Evolutionary conservation across 2,329 filamentous ascomycete genomes (phyloP).

Genomic region (Reticulascus tulasneorum): DNA sequence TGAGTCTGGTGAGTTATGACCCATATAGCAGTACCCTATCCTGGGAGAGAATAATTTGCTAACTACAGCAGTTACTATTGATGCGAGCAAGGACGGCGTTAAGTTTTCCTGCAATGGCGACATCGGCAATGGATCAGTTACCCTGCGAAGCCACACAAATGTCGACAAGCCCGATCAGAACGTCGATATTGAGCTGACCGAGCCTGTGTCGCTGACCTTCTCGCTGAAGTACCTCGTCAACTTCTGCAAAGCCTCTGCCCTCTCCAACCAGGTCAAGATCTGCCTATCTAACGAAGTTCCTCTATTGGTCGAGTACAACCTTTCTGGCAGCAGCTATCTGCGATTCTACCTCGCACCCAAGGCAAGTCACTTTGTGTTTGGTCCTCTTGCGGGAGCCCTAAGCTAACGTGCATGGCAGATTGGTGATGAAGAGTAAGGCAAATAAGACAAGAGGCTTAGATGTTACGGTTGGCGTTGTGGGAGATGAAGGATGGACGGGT

Average conservation of each 20-base stretch:
- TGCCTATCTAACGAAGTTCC: constrained; percentile 96
- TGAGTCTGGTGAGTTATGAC: constrained; percentile 74
- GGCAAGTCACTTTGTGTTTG: constrained; percentile 48
- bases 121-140: constrained; percentile 93
- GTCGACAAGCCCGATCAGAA: constrained; percentile 84
- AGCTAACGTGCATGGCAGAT: constrained; percentile 23
- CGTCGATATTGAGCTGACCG: constrained; percentile 84
- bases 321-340: constrained; percentile 80
- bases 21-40: neutral
- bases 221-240: constrained; percentile 99
- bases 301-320: constrained; percentile 85
- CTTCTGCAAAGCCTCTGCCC: constrained; percentile 94
- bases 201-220: constrained; percentile 93
- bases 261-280: constrained; percentile 81
- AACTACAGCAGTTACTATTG: constrained; percentile 70
- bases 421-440: constrained; percentile 34
- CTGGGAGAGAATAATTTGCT: neutral
- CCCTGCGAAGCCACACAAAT: constrained; percentile 81
- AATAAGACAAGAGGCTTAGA: constrained; percentile 4
- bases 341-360: constrained; percentile 98
- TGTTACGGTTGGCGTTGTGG: constrained; percentile 13
- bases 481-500: constrained; percentile 8
- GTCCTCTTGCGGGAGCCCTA: neutral
- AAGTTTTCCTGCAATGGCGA: constrained; percentile 93
- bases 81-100: constrained; percentile 94